A percentile compares a stretch with the other conserved stretches of the same genome.
phyloP scores from a whole-genome alignment of 768 basidiomycete species.

The Mrakia hoshinonis region DNA sequence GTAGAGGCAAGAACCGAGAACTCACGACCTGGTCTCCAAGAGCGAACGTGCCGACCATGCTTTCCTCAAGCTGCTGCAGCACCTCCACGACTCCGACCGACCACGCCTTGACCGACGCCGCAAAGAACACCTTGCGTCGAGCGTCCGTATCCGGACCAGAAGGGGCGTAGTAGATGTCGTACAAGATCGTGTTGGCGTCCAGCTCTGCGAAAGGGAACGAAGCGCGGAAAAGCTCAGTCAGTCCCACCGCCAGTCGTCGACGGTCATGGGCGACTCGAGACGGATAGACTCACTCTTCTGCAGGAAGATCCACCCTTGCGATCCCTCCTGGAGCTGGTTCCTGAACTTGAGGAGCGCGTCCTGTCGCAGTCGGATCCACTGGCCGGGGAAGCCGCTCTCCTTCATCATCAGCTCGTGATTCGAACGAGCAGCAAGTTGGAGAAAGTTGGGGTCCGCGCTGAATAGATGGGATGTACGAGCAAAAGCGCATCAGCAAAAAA shows the following conservation, averaged over 20 bases:
- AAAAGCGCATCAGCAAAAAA: too few relatives aligned
- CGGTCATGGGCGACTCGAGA: too few relatives aligned
- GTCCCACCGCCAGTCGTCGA: too few relatives aligned
- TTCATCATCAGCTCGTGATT: slow-evolving; percentile 48
- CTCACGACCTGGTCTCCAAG: slow-evolving; percentile 61
- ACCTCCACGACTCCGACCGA: slow-evolving; percentile 38
- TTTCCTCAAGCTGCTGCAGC: slow-evolving; percentile 36
- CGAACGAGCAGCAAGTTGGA: slow-evolving; percentile 53
- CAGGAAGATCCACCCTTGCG: slow-evolving; percentile 2
- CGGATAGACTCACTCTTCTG: slow-evolving; percentile 21
- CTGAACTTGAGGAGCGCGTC: slow-evolving; percentile 43
- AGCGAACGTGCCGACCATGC: slow-evolving; percentile 38
- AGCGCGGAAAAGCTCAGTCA: neutral
- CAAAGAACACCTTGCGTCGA: slow-evolving; percentile 37
- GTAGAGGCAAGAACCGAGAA: neutral
- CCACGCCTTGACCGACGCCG: slow-evolving; percentile 39
- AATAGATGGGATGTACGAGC: neutral
- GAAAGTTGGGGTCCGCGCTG: neutral
- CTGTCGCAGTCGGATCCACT: slow-evolving; percentile 47
- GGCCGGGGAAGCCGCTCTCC: slow-evolving; percentile 41
- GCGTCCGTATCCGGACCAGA: slow-evolving; percentile 10
- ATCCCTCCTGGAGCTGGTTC: slow-evolving; percentile 6
- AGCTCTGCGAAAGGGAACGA: slow-evolving; percentile 12
- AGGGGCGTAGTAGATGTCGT: slow-evolving; percentile 33
- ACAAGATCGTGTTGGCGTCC: slow-evolving; percentile 37